Evolutionary conservation across 225 moss, liverwort and hornwort species (phyloP).

Genomic region (Neckera pumila): DNA sequence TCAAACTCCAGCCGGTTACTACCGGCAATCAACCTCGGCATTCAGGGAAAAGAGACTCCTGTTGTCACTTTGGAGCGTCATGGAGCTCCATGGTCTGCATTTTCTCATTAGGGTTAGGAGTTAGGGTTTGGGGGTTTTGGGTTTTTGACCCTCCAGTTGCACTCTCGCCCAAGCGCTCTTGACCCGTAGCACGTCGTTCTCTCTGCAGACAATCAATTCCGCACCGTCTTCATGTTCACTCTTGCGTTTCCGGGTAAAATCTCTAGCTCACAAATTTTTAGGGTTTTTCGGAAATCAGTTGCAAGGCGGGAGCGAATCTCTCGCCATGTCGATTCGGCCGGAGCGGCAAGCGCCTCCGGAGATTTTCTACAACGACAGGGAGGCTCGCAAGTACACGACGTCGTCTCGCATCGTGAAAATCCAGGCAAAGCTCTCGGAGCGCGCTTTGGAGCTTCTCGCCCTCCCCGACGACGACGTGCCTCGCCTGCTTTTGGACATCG

Average conservation of each 20-base stretch:
- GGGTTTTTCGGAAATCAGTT: background rate
- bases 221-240: too few relatives aligned
- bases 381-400: constrained; percentile 91
- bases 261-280: background rate
- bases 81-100: background rate
- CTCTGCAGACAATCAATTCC: background rate
- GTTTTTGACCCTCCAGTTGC: background rate
- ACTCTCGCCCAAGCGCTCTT: too few relatives aligned
- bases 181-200: background rate
- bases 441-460: constrained; percentile 86
- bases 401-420: constrained; percentile 92
- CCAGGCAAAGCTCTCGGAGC: constrained; percentile 79
- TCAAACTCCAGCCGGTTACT: background rate
- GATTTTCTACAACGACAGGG: constrained; percentile 83
- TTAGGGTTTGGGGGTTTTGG: background rate
- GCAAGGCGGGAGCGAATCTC: background rate
- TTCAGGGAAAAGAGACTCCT: background rate
- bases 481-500: constrained; percentile 76
- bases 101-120: background rate
- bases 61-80: background rate
- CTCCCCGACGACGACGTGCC: constrained; percentile 68
- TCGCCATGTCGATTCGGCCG: constrained; percentile 76
- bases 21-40: too few relatives aligned
- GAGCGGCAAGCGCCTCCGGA: constrained; percentile 96
- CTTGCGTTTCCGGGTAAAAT: background rate